phyloP scores from a whole-genome alignment of 257 asterid genomes.

The Nemophila menziesii region DNA sequence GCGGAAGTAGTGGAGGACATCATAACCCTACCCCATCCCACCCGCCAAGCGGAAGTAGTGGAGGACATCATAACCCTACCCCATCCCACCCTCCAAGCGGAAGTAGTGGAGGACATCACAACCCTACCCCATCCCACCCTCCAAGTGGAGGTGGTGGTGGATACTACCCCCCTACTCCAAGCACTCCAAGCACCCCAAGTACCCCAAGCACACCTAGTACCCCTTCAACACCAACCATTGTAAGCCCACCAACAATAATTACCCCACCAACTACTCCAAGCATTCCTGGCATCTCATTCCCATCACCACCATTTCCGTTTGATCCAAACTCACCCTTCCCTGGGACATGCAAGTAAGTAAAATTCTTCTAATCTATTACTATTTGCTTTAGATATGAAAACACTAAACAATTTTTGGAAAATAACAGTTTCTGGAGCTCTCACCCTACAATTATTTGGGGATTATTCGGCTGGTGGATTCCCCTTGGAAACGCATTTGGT shows the following conservation, averaged over 20 bases:
- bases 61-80: slow-evolving; percentile 15
- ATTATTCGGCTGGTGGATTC: slow-evolving; percentile 30
- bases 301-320: slow-evolving; percentile 63
- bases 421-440: slow-evolving; percentile 33
- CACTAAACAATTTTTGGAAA: not conserved
- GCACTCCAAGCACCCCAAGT: slow-evolving; percentile 15
- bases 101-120: slow-evolving; percentile 25
- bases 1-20: slow-evolving; percentile 51
- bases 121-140: not conserved
- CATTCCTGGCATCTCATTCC: slow-evolving; percentile 30
- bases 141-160: slow-evolving; percentile 4
- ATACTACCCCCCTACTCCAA: slow-evolving; percentile 19
- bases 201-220: slow-evolving; percentile 20
- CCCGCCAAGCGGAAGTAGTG: slow-evolving; percentile 20
- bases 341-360: slow-evolving; percentile 76
- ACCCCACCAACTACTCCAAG: slow-evolving; percentile 30
- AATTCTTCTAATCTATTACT: not conserved
- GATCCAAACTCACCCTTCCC: slow-evolving; percentile 77
- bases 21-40: slow-evolving; percentile 35
- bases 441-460: slow-evolving; percentile 33
- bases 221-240: slow-evolving; percentile 18
- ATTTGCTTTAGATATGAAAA: not conserved
- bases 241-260: slow-evolving; percentile 31
- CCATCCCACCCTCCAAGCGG: slow-evolving; percentile 3
- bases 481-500: slow-evolving; percentile 21